Percentiles rank a stretch among this genome's conserved stretches.
Conservation (phyloP, 768 basidiomycete genomes). For the Pulveroboletus sp. region DNA sequence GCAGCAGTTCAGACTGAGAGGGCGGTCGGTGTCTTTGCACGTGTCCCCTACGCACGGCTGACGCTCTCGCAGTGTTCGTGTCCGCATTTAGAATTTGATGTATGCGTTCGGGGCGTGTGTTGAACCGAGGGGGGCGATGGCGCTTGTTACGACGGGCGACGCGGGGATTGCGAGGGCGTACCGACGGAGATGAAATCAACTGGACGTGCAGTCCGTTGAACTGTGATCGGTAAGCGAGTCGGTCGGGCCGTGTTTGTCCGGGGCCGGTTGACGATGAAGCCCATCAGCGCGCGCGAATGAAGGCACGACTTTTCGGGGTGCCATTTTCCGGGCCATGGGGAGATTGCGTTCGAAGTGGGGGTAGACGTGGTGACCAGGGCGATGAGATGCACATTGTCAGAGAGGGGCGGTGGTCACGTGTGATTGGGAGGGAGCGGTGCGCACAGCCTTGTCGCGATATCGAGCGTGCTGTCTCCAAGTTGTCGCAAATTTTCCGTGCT, state of each 20-base stretch:
- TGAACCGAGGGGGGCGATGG: slow-evolving; percentile 77
- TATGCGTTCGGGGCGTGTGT: no score
- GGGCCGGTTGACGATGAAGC: no score
- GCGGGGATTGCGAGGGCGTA: slow-evolving; percentile 40
- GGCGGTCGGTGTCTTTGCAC: slow-evolving; percentile 43
- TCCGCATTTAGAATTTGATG: slow-evolving; percentile 72
- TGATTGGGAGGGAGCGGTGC: slow-evolving; percentile 10
- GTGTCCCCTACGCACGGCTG: not conserved
- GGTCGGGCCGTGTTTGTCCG: slow-evolving; percentile 64
- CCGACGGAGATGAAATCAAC: slow-evolving; percentile 62
- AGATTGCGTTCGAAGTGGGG: slow-evolving; percentile 53
- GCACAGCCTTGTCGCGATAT: slow-evolving; percentile 23
- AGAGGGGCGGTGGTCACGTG: slow-evolving; percentile 50
- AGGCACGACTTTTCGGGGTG: no score
- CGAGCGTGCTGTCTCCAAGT: slow-evolving; percentile 1
- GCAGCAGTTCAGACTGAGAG: slow-evolving; percentile 65
- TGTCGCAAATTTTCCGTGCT: not conserved
- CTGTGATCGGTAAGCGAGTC: slow-evolving; percentile 56
- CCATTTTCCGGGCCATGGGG: slow-evolving; percentile 76
- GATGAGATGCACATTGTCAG: no score
- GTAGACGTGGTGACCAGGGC: no score
- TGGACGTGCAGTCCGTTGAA: slow-evolving; percentile 68
- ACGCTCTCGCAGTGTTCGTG: slow-evolving; percentile 47
- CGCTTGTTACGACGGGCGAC: slow-evolving; percentile 53
- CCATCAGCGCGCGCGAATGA: no score